These are phyloP conservation scores for Leccinum huronense DNA, from an alignment of 1,284 basidiomycete genomes.

Conservation along the genomic window DNA sequence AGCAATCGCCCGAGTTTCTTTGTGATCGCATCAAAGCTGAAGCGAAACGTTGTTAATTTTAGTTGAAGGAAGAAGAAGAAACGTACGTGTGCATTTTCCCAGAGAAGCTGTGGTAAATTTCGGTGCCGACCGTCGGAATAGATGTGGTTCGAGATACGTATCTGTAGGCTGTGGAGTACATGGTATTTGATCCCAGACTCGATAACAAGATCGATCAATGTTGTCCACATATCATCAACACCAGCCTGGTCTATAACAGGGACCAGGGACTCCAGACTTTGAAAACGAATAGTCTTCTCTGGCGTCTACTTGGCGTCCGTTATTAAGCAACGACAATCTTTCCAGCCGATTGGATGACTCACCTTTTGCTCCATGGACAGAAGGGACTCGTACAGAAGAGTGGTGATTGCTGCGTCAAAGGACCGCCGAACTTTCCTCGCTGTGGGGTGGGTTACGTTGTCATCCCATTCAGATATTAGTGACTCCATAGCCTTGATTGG, in stretches of 20 bases:
- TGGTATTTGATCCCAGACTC: constrained; percentile 67
- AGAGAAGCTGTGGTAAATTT: constrained; percentile 52
- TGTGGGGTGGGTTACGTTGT: constrained; percentile 41
- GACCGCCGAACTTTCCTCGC: constrained; percentile 63
- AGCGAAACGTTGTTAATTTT: not conserved
- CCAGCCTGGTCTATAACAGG: constrained; percentile 29
- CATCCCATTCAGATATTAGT: constrained; percentile 51
- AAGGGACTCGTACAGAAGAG: constrained; percentile 67
- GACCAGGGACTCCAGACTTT: constrained; percentile 63
- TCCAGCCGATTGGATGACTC: constrained; percentile 61
- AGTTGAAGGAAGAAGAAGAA: not conserved
- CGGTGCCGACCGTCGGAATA: constrained; percentile 24
- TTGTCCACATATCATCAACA: constrained; percentile 45
- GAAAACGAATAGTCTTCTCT: constrained; percentile 63
- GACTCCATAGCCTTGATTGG: constrained; percentile 60
- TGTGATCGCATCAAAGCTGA: constrained; percentile 49
- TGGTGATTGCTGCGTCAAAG: constrained; percentile 65
- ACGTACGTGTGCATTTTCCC: constrained; percentile 62
- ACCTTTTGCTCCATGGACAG: constrained; percentile 53
- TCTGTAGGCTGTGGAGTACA: constrained; percentile 42
- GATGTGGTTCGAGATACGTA: constrained; percentile 11
- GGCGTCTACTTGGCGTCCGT: constrained; percentile 52
- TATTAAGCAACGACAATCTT: constrained; percentile 49
- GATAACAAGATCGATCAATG: constrained; percentile 59
- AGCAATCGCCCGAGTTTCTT: constrained; percentile 41